phyloP scores from a whole-genome alignment of 2,329 filamentous ascomycete species.

The Ophiobolus disseminans region DNA sequence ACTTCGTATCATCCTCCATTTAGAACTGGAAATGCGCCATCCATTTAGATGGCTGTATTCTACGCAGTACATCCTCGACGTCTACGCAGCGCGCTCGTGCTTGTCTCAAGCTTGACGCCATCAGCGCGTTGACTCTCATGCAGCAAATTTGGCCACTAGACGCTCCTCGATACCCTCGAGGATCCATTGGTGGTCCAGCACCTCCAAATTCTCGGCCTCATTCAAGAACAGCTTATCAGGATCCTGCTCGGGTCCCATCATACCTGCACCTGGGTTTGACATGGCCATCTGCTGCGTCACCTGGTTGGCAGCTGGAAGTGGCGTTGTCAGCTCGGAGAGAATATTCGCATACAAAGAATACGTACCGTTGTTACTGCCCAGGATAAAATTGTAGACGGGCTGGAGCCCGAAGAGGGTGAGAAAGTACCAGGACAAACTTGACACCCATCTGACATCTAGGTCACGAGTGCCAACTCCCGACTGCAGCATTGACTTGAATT shows the following conservation, averaged over 20 bases:
- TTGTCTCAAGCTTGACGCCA: slow-evolving; percentile 11
- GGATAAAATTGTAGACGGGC: slow-evolving; percentile 94
- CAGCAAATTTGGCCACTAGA: slow-evolving; percentile 63
- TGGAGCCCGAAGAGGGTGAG: slow-evolving; percentile 95
- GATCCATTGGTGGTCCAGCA: slow-evolving; percentile 92
- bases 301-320: slow-evolving; percentile 79
- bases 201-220: slow-evolving; percentile 94
- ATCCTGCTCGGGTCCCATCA: slow-evolving; percentile 92
- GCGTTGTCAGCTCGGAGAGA: slow-evolving; percentile 35
- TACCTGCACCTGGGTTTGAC: slow-evolving; percentile 75
- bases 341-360: slow-evolving; percentile 17
- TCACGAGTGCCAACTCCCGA: slow-evolving; percentile 94
- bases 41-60: slow-evolving; percentile 14
- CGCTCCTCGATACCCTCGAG: slow-evolving; percentile 87
- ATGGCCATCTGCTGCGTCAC: slow-evolving; percentile 84
- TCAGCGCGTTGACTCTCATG: slow-evolving; percentile 17
- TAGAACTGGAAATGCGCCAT: slow-evolving; percentile 8
- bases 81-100: too few species aligned
- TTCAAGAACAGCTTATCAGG: slow-evolving; percentile 92
- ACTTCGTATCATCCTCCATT: slow-evolving; percentile 18
- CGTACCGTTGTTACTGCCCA: slow-evolving; percentile 94
- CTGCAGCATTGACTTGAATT: slow-evolving; percentile 99
- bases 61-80: too few species aligned
- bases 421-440: slow-evolving; percentile 98
- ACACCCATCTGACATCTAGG: slow-evolving; percentile 98